Evolutionary conservation across 83 land plant species (phyloP).

Genomic region (Larix sibirica): DNA sequence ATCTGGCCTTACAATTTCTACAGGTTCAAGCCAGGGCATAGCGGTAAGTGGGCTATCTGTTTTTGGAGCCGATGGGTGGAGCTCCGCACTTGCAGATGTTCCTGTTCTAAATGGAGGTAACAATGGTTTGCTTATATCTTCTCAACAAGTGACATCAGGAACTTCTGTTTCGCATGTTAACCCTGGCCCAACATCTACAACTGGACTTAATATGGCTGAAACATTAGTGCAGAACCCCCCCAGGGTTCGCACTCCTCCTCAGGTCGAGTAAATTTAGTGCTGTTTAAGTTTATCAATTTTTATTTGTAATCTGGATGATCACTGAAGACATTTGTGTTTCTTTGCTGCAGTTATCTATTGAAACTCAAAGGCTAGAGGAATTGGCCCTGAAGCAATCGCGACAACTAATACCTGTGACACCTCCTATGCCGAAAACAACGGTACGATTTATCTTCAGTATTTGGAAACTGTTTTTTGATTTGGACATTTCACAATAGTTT

Average conservation of each 20-base stretch:
- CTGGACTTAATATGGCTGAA: slow-evolving; percentile 77
- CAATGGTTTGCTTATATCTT: slow-evolving; percentile 6
- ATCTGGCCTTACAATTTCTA: slow-evolving; percentile 38
- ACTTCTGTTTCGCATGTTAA: slow-evolving; percentile 3
- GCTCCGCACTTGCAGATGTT: slow-evolving; percentile 59
- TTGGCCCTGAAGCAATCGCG: slow-evolving; percentile 52
- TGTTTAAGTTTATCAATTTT: not conserved
- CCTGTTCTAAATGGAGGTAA: slow-evolving; percentile 37
- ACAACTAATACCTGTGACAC: slow-evolving; percentile 61
- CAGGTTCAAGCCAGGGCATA: slow-evolving; percentile 27
- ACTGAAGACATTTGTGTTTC: not conserved
- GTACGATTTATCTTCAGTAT: slow-evolving; percentile 19
- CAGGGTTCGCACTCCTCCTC: slow-evolving; percentile 45
- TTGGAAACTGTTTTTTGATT: not conserved
- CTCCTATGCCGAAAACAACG: slow-evolving; percentile 48
- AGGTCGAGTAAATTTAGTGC: slow-evolving; percentile 34
- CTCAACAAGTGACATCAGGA: slow-evolving; percentile 23
- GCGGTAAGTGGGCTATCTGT: slow-evolving; percentile 24
- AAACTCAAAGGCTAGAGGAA: slow-evolving; percentile 62
- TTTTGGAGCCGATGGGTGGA: slow-evolving; percentile 58
- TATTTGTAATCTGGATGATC: not conserved
- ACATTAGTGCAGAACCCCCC: slow-evolving; percentile 61
- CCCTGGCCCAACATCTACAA: not conserved
- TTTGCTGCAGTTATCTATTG: slow-evolving; percentile 41
- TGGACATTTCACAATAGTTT: not conserved